Conservation (phyloP, 495 filamentous ascomycete species). For the Neurospora sp. region DNA sequence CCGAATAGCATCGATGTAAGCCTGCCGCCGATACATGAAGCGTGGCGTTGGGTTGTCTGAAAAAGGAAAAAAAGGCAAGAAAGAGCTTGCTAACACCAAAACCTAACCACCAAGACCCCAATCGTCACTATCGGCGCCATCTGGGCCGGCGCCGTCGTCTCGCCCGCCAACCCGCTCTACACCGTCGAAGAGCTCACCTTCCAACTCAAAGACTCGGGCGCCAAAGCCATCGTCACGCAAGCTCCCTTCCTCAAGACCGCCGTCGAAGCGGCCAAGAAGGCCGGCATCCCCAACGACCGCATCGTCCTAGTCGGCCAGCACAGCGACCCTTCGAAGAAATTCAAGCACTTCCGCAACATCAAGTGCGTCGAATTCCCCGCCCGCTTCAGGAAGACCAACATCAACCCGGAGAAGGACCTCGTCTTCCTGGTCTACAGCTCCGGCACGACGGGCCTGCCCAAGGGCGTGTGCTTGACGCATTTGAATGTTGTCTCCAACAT, state of each 20-base stretch:
- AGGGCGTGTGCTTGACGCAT: slow-evolving; percentile 87
- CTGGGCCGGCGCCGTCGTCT: slow-evolving; percentile 75
- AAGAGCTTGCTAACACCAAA: neutral
- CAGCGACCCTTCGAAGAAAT: slow-evolving; percentile 44
- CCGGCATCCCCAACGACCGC: slow-evolving; percentile 51
- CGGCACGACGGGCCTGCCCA: slow-evolving; percentile 87
- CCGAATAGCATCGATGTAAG: slow-evolving; percentile 54
- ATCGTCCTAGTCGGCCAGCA: slow-evolving; percentile 75
- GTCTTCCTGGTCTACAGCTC: slow-evolving; percentile 72
- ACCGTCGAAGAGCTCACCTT: slow-evolving; percentile 78
- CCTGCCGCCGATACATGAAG: neutral
- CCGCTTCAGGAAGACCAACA: slow-evolving; percentile 12
- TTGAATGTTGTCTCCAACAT: slow-evolving; percentile 69
- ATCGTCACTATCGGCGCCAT: slow-evolving; percentile 66
- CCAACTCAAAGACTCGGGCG: slow-evolving; percentile 73
- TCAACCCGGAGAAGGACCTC: slow-evolving; percentile 47
- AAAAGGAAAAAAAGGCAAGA: neutral
- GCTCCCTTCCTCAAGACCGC: slow-evolving; percentile 50
- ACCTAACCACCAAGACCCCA: slow-evolving; percentile 40
- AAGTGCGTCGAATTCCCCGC: slow-evolving; percentile 44
- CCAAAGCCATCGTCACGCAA: slow-evolving; percentile 67
- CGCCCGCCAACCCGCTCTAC: slow-evolving; percentile 82
- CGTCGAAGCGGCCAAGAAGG: slow-evolving; percentile 53
- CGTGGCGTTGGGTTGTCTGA: neutral
- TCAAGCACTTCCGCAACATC: slow-evolving; percentile 72